phyloP scores from a whole-genome alignment of 2,329 filamentous ascomycete genomes.

The Aspergillus aculeatinus region DNA sequence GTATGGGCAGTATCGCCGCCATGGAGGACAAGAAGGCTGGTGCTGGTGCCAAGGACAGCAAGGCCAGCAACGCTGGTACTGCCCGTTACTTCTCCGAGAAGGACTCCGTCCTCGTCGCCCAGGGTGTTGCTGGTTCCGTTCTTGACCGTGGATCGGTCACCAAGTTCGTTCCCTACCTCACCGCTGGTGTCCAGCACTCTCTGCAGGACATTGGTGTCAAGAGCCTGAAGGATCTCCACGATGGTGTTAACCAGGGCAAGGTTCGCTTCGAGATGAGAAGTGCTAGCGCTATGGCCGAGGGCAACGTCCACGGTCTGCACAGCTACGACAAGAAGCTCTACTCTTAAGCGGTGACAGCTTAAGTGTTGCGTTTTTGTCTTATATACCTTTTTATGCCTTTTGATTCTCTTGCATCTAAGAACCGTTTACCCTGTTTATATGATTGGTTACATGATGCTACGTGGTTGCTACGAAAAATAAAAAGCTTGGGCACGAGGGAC shows the following conservation, averaged over 20 bases:
- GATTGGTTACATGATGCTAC: slow-evolving; percentile 28
- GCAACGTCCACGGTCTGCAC: slow-evolving; percentile 93
- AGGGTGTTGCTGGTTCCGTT: slow-evolving; percentile 81
- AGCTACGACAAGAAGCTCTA: slow-evolving; percentile 99
- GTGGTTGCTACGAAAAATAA: slow-evolving; percentile 30
- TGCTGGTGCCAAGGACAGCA: slow-evolving; percentile 65
- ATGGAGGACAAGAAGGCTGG: slow-evolving; percentile 99
- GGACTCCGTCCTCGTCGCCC: slow-evolving; percentile 89
- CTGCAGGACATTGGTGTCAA: slow-evolving; percentile 91
- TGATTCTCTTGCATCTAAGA: slow-evolving; percentile 17
- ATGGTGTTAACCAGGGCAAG: slow-evolving; percentile 68
- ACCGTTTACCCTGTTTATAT: slow-evolving; percentile 23
- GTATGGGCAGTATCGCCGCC: slow-evolving; percentile 97
- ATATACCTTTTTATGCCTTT: slow-evolving; percentile 11
- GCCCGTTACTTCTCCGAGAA: slow-evolving; percentile 98
- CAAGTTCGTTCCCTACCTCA: slow-evolving; percentile 94
- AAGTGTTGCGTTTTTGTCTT: slow-evolving; percentile 6
- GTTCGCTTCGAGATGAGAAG: slow-evolving; percentile 94
- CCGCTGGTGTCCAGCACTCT: slow-evolving; percentile 94
- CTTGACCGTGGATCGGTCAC: slow-evolving; percentile 68
- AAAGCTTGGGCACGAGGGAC: slow-evolving; percentile 32
- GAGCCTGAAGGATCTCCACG: slow-evolving; percentile 74
- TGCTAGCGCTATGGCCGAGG: slow-evolving; percentile 91
- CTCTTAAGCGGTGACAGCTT: slow-evolving; percentile 56
- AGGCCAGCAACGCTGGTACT: slow-evolving; percentile 82